Evolutionary conservation across 2,329 filamentous ascomycete species (phyloP).

Genomic region (Chrysosporium keratinophilum): DNA sequence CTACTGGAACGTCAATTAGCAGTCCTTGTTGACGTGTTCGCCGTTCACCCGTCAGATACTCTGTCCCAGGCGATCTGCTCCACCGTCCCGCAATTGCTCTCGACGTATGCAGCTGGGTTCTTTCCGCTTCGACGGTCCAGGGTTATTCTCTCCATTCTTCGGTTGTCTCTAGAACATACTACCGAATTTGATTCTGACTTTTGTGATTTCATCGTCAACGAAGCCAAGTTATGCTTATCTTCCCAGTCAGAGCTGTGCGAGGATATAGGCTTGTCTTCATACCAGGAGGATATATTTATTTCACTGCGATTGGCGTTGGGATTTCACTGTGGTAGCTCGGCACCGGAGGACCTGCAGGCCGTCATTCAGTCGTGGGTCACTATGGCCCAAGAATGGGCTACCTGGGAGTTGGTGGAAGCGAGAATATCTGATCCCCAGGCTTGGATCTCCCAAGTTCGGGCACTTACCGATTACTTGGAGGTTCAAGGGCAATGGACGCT

Average conservation of each 20-base stretch:
- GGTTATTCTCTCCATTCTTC: slow-evolving; percentile 27
- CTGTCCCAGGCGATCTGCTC: slow-evolving; percentile 23
- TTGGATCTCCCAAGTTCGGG: slow-evolving; percentile 44
- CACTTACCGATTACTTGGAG: slow-evolving; percentile 47
- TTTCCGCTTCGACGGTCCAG: slow-evolving; percentile 33
- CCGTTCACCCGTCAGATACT: slow-evolving; percentile 22
- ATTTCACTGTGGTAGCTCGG: slow-evolving; percentile 27
- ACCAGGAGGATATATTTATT: slow-evolving; percentile 25
- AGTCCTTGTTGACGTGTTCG: slow-evolving; percentile 26
- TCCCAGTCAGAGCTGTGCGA: slow-evolving; percentile 14
- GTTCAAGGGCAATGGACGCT: slow-evolving; percentile 46
- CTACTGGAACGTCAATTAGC: slow-evolving; percentile 32
- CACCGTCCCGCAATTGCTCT: slow-evolving; percentile 26
- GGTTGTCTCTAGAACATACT: slow-evolving; percentile 28
- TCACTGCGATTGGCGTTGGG: slow-evolving; percentile 29
- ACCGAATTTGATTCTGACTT: slow-evolving; percentile 22
- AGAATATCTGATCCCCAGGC: slow-evolving; percentile 43
- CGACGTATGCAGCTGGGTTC: slow-evolving; percentile 23
- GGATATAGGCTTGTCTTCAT: slow-evolving; percentile 23
- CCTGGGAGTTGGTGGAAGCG: slow-evolving; percentile 33
- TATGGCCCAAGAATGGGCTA: slow-evolving; percentile 37
- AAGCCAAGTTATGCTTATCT: slow-evolving; percentile 20
- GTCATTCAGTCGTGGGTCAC: slow-evolving; percentile 29
- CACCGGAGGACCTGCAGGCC: slow-evolving; percentile 21
- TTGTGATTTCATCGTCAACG: slow-evolving; percentile 21